Base-by-base conservation (phyloP, 2,329 filamentous ascomycete species). In the Tothia fuscella region DNA sequence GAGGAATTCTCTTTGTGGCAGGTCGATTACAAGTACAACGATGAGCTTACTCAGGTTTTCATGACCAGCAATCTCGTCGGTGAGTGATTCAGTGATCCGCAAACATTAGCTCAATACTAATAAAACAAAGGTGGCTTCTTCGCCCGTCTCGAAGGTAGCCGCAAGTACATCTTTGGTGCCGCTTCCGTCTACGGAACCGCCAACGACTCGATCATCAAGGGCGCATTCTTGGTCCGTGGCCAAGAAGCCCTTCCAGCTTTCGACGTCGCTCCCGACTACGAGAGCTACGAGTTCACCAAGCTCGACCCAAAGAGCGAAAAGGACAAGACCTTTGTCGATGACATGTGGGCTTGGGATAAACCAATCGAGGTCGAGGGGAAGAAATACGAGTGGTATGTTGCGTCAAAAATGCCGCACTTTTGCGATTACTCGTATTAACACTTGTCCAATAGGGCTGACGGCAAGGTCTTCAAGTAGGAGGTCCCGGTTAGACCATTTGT, bases 391-490 rank as follows among this genome's bases (percentile, higher is more conserved):
- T 85, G 82, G 71, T n/a, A n/a, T n/a, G n/a, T n/a, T n/a, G n/a
- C n/a, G n/a, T n/a, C n/a, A n/a, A n/a, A n/a, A n/a, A n/a, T n/a
- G n/a, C n/a, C n/a, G n/a, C n/a, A n/a, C n/a, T n/a, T n/a, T n/a
- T n/a, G n/a, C n/a, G n/a, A n/a, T n/a, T n/a, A n/a, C n/a, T n/a
- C n/a, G n/a, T n/a, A n/a, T n/a, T n/a, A n/a, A n/a, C n/a, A n/a
- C n/a, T n/a, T n/a, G n/a, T n/a, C n/a, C n/a, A n/a, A n/a, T n/a
- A n/a, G n/a, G n/a, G 82, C 82, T 60, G 81, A 86, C 58, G 91
- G 91, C 64, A 95, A 96, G 79, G 87, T 96, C 65, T 96, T 95
- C 83, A 96, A 96, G 77, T 96, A 94, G 28, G 46, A n/a, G n/a
- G n/a, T n/a, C n/a, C 25, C 21, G 10, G 32, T 29, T 29, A 29